Evolutionary conservation across 163 green algal species (phyloP).

Genomic region (Scenedesmus sp.): DNA sequence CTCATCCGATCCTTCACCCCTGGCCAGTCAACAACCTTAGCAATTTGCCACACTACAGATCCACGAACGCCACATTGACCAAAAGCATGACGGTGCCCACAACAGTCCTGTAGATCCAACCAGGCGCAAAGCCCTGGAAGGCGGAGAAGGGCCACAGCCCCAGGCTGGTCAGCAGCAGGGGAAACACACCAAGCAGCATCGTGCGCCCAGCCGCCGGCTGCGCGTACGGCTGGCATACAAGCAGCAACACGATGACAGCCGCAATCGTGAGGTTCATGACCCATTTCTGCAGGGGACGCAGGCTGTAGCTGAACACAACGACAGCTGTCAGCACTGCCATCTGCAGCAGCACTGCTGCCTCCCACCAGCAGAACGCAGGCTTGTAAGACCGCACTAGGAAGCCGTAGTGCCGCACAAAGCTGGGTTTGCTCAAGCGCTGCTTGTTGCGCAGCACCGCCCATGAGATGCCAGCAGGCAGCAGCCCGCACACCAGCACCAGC

Average conservation of each 20-base stretch:
- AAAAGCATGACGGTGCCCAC: background rate
- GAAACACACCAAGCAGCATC: background rate
- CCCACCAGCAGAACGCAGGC: conserved; percentile 11
- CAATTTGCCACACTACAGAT: background rate
- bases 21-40: background rate
- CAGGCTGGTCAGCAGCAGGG: conserved; percentile 8
- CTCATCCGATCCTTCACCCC: background rate
- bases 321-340: background rate
- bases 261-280: conserved; percentile 5
- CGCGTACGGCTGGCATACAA: background rate
- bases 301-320: conserved; percentile 20
- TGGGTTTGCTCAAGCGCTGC: background rate
- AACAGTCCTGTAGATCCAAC: no score
- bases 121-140: background rate
- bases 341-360: background rate
- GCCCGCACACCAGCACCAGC: background rate
- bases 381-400: conserved; percentile 16
- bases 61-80: background rate
- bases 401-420: background rate
- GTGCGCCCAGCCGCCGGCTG: background rate
- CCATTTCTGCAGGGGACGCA: background rate
- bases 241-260: background rate
- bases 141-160: background rate
- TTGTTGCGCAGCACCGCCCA: background rate
- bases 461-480: background rate